Base-by-base conservation (phyloP, 2,329 filamentous ascomycete species). In the Phaeosphaeria sp. region DNA sequence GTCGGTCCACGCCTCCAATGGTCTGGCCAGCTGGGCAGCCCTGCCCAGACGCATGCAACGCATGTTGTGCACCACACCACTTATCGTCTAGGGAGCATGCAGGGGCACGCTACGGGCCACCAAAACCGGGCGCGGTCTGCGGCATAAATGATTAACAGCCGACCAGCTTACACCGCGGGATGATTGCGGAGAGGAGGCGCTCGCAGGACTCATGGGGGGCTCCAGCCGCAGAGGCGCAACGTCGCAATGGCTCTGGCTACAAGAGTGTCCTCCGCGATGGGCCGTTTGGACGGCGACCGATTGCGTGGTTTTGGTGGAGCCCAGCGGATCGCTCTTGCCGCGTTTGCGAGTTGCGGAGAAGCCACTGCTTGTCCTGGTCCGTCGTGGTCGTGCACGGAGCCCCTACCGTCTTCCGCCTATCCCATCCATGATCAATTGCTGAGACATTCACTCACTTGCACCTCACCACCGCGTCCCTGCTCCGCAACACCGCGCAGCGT, bases 381-480 rank as follows among this genome's bases (percentile, higher is more conserved):
- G n/a, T n/a, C n/a, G n/a, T n/a, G n/a, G n/a, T n/a, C n/a, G 63
- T 55, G 67, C 65, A 66, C 55, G 67, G 64, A 67, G 56, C 55
- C 57, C 33, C 60, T 43, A 53, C 60, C 55, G 43, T 59, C 57
- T 56, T 59, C 63, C 57, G 50, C 59, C 48, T 46, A 40, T 55
- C 51, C 30, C 15, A 36, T 36, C 30, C 30, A 36, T 36, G 30
- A 36, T 36, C 51, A 49, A 51, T 49, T 49, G 48, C 57, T 55
- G 51, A 54, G 53, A 59, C 54, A 57, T 57, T 42, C 46, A 55
- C 48, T 43, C 55, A n/a, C 55, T n/a, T 36, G 51, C 56, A 42
- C 44, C 36, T 59, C 59, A 59, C 33, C 54, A 47, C 46, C 45
- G 50, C 61, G 33, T 48, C 30, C 47, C 47, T 40, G 45, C 51